These are phyloP conservation scores for Tylopilus felleus DNA, from an alignment of 768 basidiomycete species.

Conservation along the genomic window DNA sequence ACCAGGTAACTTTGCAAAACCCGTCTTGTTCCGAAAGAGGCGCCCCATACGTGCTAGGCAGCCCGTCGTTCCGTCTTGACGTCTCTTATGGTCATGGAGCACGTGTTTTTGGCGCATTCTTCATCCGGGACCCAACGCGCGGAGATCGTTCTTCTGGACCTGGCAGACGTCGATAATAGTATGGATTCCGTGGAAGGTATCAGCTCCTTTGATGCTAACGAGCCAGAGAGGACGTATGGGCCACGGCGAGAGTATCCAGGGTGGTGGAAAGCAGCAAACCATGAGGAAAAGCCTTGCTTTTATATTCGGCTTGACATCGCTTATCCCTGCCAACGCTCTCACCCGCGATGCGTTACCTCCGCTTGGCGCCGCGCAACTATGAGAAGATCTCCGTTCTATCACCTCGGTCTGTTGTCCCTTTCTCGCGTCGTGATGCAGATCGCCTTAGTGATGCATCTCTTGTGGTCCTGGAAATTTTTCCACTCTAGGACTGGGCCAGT, in stretches of 20 bases:
- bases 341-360: neutral
- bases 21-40: conserved; percentile 7
- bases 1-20: neutral
- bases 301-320: conserved; percentile 6
- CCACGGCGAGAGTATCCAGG: neutral
- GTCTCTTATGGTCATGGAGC: neutral
- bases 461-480: neutral
- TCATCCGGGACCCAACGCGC: neutral
- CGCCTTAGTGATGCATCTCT: neutral
- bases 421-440: neutral
- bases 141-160: neutral
- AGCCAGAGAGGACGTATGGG: neutral
- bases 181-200: neutral
- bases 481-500: neutral
- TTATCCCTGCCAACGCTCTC: neutral
- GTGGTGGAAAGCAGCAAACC: neutral
- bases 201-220: neutral
- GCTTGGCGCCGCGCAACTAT: neutral
- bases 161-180: neutral
- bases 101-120: neutral
- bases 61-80: neutral
- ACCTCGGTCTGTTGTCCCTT: neutral
- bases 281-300: neutral
- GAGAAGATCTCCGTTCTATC: conserved; percentile 8
- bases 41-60: neutral